Evolutionary conservation across 2,329 filamentous ascomycete species (phyloP).

Genomic region (Phialophora tarda): DNA sequence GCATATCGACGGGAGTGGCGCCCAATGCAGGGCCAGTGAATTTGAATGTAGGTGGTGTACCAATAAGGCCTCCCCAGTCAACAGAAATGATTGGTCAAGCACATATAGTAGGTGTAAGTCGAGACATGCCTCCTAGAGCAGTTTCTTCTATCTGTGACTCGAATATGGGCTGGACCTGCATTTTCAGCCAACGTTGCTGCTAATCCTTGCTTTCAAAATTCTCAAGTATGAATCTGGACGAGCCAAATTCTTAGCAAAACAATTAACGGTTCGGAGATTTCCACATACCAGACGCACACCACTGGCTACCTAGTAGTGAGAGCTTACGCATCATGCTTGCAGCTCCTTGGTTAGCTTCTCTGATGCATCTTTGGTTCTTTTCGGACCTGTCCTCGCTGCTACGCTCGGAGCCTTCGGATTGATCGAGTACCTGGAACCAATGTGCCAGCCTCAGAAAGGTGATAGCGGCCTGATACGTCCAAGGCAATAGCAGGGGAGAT

Average conservation of each 20-base stretch:
- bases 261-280: not conserved
- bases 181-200: not conserved
- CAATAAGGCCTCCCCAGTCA: no score
- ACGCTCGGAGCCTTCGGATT: not conserved
- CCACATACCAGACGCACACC: slow-evolving; percentile 13
- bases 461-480: slow-evolving; percentile 17
- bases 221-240: not conserved
- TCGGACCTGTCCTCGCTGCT: no score
- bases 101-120: no score
- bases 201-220: slow-evolving; percentile 3
- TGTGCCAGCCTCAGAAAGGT: slow-evolving; percentile 10
- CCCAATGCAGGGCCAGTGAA: no score
- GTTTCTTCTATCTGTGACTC: no score
- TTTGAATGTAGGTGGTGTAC: no score
- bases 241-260: slow-evolving; percentile 1
- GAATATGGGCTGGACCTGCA: no score
- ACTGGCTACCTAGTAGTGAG: slow-evolving; percentile 17
- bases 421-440: slow-evolving; percentile 1
- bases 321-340: slow-evolving; percentile 19
- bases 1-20: no score
- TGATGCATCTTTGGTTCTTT: not conserved
- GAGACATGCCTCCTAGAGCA: no score
- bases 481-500: slow-evolving; percentile 17
- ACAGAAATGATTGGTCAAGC: no score
- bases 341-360: slow-evolving; percentile 12